phyloP scores from a whole-genome alignment of 2,329 filamentous ascomycete genomes.

The Metarhizium rileyi region DNA sequence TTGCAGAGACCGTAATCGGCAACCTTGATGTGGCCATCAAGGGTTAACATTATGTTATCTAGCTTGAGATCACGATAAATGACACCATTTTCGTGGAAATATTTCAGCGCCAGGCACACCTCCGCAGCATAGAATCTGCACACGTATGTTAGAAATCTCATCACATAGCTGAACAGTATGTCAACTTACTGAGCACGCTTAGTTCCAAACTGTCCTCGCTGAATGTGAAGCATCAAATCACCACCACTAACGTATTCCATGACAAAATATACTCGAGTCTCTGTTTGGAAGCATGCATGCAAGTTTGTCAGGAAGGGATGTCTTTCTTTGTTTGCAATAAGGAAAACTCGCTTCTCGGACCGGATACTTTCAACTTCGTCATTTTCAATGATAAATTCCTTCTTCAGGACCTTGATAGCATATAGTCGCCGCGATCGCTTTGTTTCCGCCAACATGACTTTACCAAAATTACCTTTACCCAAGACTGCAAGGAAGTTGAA shows the following conservation, averaged over 20 bases:
- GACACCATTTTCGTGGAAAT: conserved; percentile 98
- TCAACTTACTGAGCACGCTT: conserved; percentile 82
- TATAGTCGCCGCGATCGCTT: conserved; percentile 88
- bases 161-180: neutral
- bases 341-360: conserved; percentile 93
- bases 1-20: conserved; percentile 98
- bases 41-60: conserved; percentile 80
- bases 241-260: conserved; percentile 99
- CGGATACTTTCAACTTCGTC: conserved; percentile 97
- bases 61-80: conserved; percentile 98
- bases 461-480: conserved; percentile 98
- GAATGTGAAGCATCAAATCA: conserved; percentile 98
- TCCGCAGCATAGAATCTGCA: conserved; percentile 89
- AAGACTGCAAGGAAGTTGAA: conserved; percentile 99
- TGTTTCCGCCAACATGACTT: conserved; percentile 98
- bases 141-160: neutral
- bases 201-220: conserved; percentile 88
- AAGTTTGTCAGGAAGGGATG: conserved; percentile 93
- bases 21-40: conserved; percentile 98
- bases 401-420: conserved; percentile 98
- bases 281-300: conserved; percentile 97
- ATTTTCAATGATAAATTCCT: conserved; percentile 99
- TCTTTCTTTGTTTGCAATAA: conserved; percentile 93
- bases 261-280: conserved; percentile 96
- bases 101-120: conserved; percentile 93